Percentiles rank a stretch among this genome's conserved stretches.
Conservation (phyloP, 345 rosid species). For the Eucalyptus leucophloia region DNA sequence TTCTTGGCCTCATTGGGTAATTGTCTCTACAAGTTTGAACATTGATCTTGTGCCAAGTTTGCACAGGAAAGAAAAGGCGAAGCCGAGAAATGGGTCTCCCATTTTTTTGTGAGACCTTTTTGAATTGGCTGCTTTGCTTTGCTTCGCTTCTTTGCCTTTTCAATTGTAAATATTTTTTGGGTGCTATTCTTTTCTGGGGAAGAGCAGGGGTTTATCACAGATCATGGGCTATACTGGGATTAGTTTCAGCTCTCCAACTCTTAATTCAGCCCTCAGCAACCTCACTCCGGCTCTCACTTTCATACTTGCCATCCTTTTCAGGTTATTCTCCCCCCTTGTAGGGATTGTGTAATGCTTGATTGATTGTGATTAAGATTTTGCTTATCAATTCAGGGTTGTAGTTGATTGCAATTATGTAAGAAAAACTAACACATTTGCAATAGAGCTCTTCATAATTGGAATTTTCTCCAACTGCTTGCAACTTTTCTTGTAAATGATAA, state of each 20-base stretch:
- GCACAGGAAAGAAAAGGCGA: not conserved
- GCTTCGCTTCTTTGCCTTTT: not conserved
- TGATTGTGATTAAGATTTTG: not conserved
- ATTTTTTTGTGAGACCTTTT: not conserved
- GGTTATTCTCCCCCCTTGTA: constrained; percentile 19
- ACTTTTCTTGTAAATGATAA: constrained; percentile 50
- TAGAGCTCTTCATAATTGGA: constrained; percentile 6
- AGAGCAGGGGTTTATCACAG: constrained; percentile 59
- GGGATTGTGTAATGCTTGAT: constrained; percentile 46
- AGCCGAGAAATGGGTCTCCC: not conserved
- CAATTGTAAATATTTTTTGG: not conserved
- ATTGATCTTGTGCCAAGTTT: not conserved
- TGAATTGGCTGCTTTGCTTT: not conserved
- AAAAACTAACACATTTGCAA: not conserved
- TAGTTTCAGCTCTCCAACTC: constrained; percentile 15
- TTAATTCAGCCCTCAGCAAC: not conserved
- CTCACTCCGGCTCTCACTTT: not conserved
- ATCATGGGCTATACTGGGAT: constrained; percentile 84
- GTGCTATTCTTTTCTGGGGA: not conserved
- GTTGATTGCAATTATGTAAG: constrained; percentile 58
- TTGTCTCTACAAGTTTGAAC: not conserved
- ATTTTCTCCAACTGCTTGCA: constrained; percentile 79
- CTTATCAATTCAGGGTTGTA: not conserved
- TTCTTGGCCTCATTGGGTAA: constrained; percentile 86
- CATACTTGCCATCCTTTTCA: not conserved